Conservation (phyloP, 2,329 filamentous ascomycete species). For the Tolypocladium ovalisporum region DNA sequence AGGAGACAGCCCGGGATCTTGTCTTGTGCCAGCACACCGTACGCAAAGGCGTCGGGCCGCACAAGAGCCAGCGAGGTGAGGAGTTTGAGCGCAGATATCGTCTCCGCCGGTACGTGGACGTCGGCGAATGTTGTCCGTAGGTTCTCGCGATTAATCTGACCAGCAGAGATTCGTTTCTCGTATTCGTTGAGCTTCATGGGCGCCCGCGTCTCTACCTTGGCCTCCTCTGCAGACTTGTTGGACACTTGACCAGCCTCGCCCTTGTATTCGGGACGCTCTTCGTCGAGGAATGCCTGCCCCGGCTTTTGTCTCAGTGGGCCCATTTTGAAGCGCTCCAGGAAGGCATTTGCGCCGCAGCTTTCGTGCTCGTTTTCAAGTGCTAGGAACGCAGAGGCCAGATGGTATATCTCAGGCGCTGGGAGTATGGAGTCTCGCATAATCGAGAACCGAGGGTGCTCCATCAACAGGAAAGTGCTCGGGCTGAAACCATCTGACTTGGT, state of each 20-base stretch:
- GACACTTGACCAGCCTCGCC: constrained; percentile 13
- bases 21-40: constrained; percentile 84
- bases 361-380: constrained; percentile 11
- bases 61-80: constrained; percentile 79
- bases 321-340: constrained; percentile 20
- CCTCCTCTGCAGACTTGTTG: constrained; percentile 15
- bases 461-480: constrained; percentile 15
- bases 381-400: constrained; percentile 22
- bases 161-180: constrained; percentile 71
- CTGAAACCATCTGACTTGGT: too few relatives aligned
- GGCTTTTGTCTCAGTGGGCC: constrained; percentile 19
- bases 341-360: constrained; percentile 11
- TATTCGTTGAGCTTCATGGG: constrained; percentile 52
- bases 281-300: constrained; percentile 19
- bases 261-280: constrained; percentile 13
- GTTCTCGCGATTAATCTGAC: constrained; percentile 70
- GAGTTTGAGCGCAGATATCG: constrained; percentile 77
- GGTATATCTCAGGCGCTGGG: constrained; percentile 27
- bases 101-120: constrained; percentile 72
- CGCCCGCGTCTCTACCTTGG: constrained; percentile 12
- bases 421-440: constrained; percentile 24
- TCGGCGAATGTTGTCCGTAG: constrained; percentile 82
- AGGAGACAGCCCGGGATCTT: constrained; percentile 82
- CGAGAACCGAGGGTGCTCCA: constrained; percentile 13
- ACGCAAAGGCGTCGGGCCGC: constrained; percentile 88